Conservation (phyloP, 2,329 filamentous ascomycete genomes). For the Fusarium tjaetaba region DNA sequence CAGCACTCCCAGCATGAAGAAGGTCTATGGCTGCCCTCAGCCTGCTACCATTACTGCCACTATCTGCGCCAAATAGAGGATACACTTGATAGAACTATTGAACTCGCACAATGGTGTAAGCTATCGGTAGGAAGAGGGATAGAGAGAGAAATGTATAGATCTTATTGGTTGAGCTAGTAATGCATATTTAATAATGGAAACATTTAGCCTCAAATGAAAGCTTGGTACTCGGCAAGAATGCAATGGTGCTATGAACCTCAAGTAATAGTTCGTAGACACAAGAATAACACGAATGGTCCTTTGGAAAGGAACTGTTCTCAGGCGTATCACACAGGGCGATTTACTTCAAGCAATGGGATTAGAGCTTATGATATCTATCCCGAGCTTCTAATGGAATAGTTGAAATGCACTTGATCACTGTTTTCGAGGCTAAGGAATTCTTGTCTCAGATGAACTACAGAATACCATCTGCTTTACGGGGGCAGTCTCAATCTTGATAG, state of each 20-base stretch:
- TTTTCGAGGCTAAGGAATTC: too few relatives aligned
- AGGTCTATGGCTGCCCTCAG: conserved; percentile 54
- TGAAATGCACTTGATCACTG: accelerated
- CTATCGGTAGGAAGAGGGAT: too few relatives aligned
- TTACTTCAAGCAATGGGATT: too few relatives aligned
- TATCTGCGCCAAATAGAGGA: conserved; percentile 43
- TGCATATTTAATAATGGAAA: not conserved
- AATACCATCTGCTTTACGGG: too few relatives aligned
- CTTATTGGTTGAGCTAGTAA: not conserved
- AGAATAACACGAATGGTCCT: accelerated
- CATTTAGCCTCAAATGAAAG: accelerated
- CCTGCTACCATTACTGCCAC: conserved; percentile 50
- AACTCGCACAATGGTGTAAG: too few relatives aligned
- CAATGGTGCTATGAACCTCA: accelerated
- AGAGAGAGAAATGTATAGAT: not conserved
- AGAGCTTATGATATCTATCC: too few relatives aligned
- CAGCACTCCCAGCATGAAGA: conserved; percentile 51
- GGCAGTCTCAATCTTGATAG: too few relatives aligned
- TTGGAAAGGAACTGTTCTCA: accelerated
- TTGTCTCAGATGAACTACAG: too few relatives aligned
- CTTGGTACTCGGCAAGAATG: too few relatives aligned
- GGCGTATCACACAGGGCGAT: accelerated
- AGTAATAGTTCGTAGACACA: not conserved
- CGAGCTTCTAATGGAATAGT: accelerated
- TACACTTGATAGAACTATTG: too few relatives aligned